A percentile compares a stretch with the other conserved stretches of the same genome.
phyloP scores from a whole-genome alignment of 345 rosid genomes.

The Chamaenerion angustifolium region DNA sequence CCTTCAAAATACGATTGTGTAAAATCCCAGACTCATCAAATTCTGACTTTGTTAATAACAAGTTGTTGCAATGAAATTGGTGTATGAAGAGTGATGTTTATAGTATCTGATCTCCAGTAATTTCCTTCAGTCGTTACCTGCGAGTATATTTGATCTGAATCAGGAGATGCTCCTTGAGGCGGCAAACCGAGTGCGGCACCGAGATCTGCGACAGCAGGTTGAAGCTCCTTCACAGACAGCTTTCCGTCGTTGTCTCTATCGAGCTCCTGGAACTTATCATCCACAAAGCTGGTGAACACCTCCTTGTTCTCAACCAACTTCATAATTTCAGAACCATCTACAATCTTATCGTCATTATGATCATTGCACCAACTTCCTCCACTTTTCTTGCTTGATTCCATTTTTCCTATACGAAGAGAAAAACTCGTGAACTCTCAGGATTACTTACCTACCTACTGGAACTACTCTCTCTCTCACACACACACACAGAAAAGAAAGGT shows the following conservation, averaged over 20 bases:
- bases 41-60: no score
- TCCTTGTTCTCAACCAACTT: slow-evolving; percentile 72
- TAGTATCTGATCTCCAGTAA: no score
- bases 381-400: not conserved
- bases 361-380: not conserved
- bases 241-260: slow-evolving; percentile 70
- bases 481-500: no score
- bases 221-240: slow-evolving; percentile 70
- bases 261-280: slow-evolving; percentile 66
- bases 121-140: no score
- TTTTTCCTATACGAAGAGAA: no score
- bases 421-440: no score
- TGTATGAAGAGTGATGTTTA: no score
- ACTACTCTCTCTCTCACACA: no score
- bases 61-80: no score
- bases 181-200: slow-evolving; percentile 94
- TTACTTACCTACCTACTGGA: no score
- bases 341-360: slow-evolving; percentile 18
- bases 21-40: not conserved
- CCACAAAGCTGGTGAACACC: slow-evolving; percentile 65
- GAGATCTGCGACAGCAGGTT: slow-evolving; percentile 90
- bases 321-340: slow-evolving; percentile 87
- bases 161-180: slow-evolving; percentile 60
- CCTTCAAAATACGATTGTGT: slow-evolving; percentile 20
- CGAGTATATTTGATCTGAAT: slow-evolving; percentile 77